Evolutionary conservation across 768 basidiomycete species (phyloP).

Genomic region (Lentinula boryana): DNA sequence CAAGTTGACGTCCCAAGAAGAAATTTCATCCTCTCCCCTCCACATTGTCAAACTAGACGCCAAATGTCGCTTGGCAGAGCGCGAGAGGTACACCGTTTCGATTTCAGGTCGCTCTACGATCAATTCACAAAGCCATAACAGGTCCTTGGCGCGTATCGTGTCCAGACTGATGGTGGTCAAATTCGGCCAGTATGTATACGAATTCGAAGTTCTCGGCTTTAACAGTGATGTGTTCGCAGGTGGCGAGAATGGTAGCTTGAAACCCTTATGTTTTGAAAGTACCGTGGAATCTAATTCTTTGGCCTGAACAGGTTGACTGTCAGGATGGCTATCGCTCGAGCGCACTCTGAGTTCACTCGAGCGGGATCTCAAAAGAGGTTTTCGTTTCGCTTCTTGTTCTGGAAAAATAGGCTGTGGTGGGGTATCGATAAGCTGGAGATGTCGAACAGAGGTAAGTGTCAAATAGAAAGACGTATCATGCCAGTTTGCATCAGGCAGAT

Average conservation of each 20-base stretch:
- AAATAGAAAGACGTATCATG: not conserved
- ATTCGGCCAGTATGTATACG: constrained; percentile 1
- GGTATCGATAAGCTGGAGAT: constrained; percentile 4
- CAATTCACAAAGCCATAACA: constrained; percentile 5
- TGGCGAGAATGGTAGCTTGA: not conserved
- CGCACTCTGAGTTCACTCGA: not conserved
- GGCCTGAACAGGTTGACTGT: not conserved
- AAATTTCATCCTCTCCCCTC: not conserved
- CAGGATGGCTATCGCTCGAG: not conserved
- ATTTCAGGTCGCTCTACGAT: constrained; percentile 3
- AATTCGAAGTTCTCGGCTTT: not conserved
- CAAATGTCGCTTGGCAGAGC: constrained; percentile 2
- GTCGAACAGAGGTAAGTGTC: constrained; percentile 1
- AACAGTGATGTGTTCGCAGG: not conserved
- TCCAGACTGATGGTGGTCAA: constrained; percentile 3
- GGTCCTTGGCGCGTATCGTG: not conserved
- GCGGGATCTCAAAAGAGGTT: not conserved
- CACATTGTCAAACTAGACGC: not conserved
- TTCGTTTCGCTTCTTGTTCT: not conserved
- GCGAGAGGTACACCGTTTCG: constrained; percentile 6
- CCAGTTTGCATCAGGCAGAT: not conserved
- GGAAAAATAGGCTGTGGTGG: not conserved
- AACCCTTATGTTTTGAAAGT: not conserved
- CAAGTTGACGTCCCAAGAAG: not conserved
- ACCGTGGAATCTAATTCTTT: not conserved